Conservation (phyloP, 331 rosid genomes). For the Phaseolus coccineus region DNA sequence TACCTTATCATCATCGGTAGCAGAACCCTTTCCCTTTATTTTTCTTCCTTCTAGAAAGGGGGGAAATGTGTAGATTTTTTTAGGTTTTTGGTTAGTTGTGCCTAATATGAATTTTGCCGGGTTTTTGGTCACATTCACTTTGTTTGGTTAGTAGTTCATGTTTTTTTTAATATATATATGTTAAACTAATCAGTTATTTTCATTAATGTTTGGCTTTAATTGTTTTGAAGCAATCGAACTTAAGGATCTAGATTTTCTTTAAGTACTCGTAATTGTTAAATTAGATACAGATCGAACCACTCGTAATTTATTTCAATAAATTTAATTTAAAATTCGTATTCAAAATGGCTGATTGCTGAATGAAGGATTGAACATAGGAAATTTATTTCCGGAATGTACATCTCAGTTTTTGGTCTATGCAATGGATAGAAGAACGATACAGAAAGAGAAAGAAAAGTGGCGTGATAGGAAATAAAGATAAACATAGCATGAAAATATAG, state of each 20-base stretch:
- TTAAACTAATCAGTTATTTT: neutral
- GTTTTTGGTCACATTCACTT: neutral
- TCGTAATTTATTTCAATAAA: neutral
- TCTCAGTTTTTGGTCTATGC: neutral
- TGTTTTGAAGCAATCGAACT: neutral
- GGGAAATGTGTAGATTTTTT: neutral
- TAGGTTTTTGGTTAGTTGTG: neutral
- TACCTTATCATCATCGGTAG: constrained; percentile 81
- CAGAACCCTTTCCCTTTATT: neutral
- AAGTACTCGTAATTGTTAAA: no score
- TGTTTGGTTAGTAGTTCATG: neutral
- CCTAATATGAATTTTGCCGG: neutral
- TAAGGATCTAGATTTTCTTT: neutral
- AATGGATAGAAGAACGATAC: neutral
- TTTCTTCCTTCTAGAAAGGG: neutral
- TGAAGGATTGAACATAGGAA: neutral
- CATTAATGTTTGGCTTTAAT: neutral
- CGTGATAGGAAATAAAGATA: neutral
- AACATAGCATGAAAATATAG: neutral
- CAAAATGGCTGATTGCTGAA: neutral
- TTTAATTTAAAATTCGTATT: neutral
- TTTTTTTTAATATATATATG: neutral
- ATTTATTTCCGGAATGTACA: neutral
- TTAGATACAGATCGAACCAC: neutral
- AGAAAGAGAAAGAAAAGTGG: neutral